Percentiles rank a stretch among this genome's conserved stretches.
These are phyloP conservation scores for Pluteus cervinus DNA, from an alignment of 768 basidiomycete genomes.

Conservation along the genomic window DNA sequence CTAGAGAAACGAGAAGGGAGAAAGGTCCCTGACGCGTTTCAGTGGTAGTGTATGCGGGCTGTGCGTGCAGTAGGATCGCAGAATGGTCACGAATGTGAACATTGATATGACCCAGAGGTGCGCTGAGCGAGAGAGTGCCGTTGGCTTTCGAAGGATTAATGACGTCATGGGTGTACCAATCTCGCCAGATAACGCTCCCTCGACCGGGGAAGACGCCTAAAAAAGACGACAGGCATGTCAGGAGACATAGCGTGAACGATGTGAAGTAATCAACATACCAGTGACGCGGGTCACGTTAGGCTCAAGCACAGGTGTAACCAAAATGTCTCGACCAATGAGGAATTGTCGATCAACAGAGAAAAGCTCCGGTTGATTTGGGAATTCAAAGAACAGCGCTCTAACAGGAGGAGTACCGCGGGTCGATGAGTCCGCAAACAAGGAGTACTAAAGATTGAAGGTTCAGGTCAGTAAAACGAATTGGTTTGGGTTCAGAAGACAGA, in stretches of 20 bases:
- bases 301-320: conserved; percentile 70
- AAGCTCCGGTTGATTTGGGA: conserved; percentile 62
- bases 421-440: conserved; percentile 67
- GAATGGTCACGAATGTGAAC: conserved; percentile 70
- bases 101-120: conserved; percentile 71
- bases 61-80: conserved; percentile 54
- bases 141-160: conserved; percentile 37
- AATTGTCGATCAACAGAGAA: conserved; percentile 64
- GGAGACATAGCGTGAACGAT: background rate
- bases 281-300: conserved; percentile 65
- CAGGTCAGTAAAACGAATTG: too few species aligned
- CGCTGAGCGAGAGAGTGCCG: conserved; percentile 44
- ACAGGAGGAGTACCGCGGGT: conserved; percentile 62
- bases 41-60: conserved; percentile 61
- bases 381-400: conserved; percentile 74
- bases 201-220: conserved; percentile 62
- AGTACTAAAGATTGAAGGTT: too few species aligned
- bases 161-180: conserved; percentile 65
- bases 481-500: background rate
- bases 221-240: background rate
- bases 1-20: conserved; percentile 54
- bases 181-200: conserved; percentile 56
- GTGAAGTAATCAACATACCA: conserved; percentile 31
- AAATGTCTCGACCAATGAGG: conserved; percentile 61
- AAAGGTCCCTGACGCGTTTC: conserved; percentile 62